These are phyloP conservation scores for Pythium insidiosum DNA, from an alignment of 352 stramenopile species.

Conservation along the genomic window DNA sequence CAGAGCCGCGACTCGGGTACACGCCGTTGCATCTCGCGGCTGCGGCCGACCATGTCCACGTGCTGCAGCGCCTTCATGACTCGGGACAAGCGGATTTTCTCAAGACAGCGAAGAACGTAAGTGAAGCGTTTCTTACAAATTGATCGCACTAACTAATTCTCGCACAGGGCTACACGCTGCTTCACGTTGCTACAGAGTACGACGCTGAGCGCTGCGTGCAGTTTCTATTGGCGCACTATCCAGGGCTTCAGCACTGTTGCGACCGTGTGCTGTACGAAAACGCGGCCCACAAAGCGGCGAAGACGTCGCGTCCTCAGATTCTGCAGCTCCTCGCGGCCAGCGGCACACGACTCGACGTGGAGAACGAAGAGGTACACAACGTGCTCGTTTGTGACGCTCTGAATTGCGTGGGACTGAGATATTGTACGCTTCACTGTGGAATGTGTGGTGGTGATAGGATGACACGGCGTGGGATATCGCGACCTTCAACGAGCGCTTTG, in stretches of 20 bases:
- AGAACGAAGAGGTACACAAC: conserved; percentile 57
- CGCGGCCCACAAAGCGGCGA: conserved; percentile 50
- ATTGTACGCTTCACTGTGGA: too few relatives aligned
- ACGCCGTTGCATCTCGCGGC: conserved; percentile 52
- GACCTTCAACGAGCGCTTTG: conserved; percentile 3
- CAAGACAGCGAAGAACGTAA: conserved; percentile 37
- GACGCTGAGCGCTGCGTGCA: conserved; percentile 34
- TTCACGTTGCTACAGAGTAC: conserved; percentile 44
- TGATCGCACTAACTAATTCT: not conserved
- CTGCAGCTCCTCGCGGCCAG: conserved; percentile 25
- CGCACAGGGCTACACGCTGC: conserved; percentile 34
- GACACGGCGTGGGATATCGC: conserved; percentile 2
- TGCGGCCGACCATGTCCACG: conserved; percentile 38
- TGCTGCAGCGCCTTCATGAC: conserved; percentile 29
- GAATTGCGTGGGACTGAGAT: too few relatives aligned
- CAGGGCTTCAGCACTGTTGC: conserved; percentile 24
- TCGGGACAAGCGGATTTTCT: conserved; percentile 38
- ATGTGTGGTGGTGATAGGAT: not conserved
- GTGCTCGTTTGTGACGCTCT: too few relatives aligned
- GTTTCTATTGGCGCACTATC: conserved; percentile 32
- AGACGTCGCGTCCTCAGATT: conserved; percentile 30
- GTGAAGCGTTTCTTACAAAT: conserved; percentile 4
- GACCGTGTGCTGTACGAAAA: conserved; percentile 41
- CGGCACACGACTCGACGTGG: conserved; percentile 33
- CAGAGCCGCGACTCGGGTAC: conserved; percentile 39